Base-by-base conservation (phyloP, 768 basidiomycete species). In the Phylloporus scabripes region DNA sequence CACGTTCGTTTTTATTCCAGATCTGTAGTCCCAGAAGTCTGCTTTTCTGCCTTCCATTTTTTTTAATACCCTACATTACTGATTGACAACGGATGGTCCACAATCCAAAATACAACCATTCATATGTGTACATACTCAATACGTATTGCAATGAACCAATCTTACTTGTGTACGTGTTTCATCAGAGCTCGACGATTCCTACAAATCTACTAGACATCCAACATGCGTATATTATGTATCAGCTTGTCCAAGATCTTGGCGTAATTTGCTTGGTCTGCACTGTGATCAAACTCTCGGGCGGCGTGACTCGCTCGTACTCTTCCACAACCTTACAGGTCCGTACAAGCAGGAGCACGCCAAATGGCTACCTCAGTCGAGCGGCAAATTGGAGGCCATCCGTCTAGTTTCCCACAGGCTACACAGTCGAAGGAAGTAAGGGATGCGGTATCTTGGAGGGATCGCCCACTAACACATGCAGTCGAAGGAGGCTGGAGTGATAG, bases 1-100 rank as follows among this genome's bases (percentile, higher is more conserved):
- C 55, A 51, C 54, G 15, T 45, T 60, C 59, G 4, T 61, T 64
- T 60, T 50, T 36, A 28, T 58, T 53, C 42, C 36, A 15, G 37
- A 33, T 45, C 46, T 12, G 39, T 51, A 43, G 29, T 28, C 33
- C 43, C 33, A 53, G 47, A 45, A 49, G 51, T 26, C 51, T 41
- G 10, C 37, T 23, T 51, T 51, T 47, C 38, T 46, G 11, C 45
- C 43, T 33, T 26, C 48, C 41, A 5, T 39, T 55, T 40, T 49
- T 54, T 44, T 40, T 48, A n/a, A n/a, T 56, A 58, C 43, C 28
- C 39, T 62, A 58, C 49, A 43, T 21, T 33, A 50, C 47, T 7
- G 40, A 43, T 60, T 34, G 29, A 17, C 49, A 43, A 45, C 55
- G 60, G 38, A 61, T 48, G 42, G 38, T 32, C 6, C 9, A 11